phyloP scores from a whole-genome alignment of 179 eudicot species.

The Silene coronaria region DNA sequence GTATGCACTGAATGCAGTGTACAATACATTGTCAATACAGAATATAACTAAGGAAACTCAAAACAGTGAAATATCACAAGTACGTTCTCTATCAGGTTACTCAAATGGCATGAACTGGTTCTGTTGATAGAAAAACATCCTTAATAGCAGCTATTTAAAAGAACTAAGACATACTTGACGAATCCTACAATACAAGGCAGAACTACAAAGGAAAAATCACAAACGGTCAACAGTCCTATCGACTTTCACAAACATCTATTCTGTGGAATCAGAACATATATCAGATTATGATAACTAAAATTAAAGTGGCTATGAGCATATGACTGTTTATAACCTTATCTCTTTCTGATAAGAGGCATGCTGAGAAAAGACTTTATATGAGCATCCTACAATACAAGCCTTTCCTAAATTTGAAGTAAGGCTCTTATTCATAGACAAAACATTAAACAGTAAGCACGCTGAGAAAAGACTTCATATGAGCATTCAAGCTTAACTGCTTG shows the following conservation, averaged over 20 bases:
- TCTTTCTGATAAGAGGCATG: not conserved
- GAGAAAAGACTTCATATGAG: not conserved
- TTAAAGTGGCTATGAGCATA: not conserved
- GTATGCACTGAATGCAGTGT: not conserved
- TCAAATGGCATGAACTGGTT: too few relatives aligned
- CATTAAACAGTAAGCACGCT: not conserved
- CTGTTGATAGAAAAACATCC: too few relatives aligned
- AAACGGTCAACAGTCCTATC: not conserved
- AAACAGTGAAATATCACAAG: not conserved
- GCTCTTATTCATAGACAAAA: not conserved
- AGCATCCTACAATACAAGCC: not conserved
- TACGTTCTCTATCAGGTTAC: too few relatives aligned
- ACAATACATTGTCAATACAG: not conserved
- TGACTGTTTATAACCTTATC: not conserved
- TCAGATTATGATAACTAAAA: not conserved
- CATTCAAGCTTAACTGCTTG: not conserved
- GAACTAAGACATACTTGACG: not conserved
- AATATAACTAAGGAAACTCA: slow-evolving; percentile 8
- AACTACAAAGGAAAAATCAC: not conserved
- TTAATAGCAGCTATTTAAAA: too few relatives aligned
- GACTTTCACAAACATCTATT: not conserved
- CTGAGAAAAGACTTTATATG: too few relatives aligned
- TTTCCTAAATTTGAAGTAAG: not conserved
- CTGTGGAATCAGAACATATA: not conserved
- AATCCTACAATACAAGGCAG: not conserved